phyloP scores from a whole-genome alignment of 805 yeast genomes.

The Candida arabinofermentans region DNA sequence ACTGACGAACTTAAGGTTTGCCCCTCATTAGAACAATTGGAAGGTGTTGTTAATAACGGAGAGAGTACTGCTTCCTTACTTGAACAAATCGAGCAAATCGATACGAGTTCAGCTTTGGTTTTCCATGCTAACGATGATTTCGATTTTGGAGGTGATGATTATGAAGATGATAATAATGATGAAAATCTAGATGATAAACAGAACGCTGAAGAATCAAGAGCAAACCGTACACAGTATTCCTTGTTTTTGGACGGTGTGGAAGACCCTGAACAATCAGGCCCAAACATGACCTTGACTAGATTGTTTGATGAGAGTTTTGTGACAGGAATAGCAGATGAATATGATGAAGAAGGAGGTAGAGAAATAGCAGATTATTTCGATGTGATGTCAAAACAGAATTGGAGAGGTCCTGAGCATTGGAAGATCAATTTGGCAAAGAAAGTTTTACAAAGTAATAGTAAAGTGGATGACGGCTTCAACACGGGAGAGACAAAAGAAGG shows the following conservation, averaged over 20 bases:
- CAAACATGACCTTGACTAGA: conserved; percentile 28
- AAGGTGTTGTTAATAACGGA: conserved; percentile 30
- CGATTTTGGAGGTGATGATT: conserved; percentile 13
- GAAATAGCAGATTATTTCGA: conserved; percentile 74
- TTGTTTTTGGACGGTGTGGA: conserved; percentile 28
- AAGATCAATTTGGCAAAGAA: conserved; percentile 49
- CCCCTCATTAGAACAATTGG: conserved; percentile 64
- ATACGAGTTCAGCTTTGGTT: conserved; percentile 14
- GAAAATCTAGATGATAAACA: conserved; percentile 23
- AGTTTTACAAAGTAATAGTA: conserved; percentile 1
- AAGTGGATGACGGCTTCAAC: not conserved
- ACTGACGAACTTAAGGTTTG: conserved; percentile 45
- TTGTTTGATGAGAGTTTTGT: conserved; percentile 31
- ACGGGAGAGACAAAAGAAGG: not conserved
- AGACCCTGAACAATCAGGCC: conserved; percentile 27
- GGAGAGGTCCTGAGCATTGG: conserved; percentile 97
- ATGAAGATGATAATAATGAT: conserved; percentile 21
- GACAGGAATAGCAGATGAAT: conserved; percentile 20
- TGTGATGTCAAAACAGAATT: conserved; percentile 59
- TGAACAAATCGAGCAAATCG: conserved; percentile 23
- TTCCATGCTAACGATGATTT: conserved; percentile 19
- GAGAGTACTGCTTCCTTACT: conserved; percentile 23
- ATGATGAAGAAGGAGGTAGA: conserved; percentile 35
- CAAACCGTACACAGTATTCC: conserved; percentile 29
- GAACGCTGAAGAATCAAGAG: conserved; percentile 11